Base-by-base conservation (phyloP, 306 rosid species). In the Purshia tridentata region DNA sequence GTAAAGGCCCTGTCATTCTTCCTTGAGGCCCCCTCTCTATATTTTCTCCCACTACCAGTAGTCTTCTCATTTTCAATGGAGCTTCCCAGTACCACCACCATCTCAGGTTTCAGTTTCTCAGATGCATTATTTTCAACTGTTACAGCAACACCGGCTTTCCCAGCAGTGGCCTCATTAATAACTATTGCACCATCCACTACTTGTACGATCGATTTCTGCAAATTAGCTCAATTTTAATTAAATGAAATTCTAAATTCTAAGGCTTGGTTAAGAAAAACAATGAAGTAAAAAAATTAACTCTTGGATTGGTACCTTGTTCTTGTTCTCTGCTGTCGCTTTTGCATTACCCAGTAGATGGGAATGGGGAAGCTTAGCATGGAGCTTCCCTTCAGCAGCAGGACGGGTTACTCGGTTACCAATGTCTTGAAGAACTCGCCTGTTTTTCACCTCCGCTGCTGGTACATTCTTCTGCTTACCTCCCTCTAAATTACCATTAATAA, bases 371-470 rank as follows among this genome's bases (percentile, higher is more conserved):
- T 78, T 64, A 54, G 76, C 58, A 37, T 52, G 74, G 47, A 19
- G 79, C 50, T 85, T 82, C 57, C 86, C 88, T 60, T 83, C 78
- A 19, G 52, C 73, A 59, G 81, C 84, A 57, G 72, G 83, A 60
- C 73, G 73, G n/a, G 73, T 76, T 23, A 86, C 93, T 49, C 86
- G 72, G 82, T 92, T 92, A 18, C 96, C 95, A 61, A 92, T 92
- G 70, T 92, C 98, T 77, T 83, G 69, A 6, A 92, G 95, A 10
- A 77, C 94, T 40, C 90, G 75, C 76, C 98, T 86, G 4, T 78
- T 88, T 75, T 89, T 86, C 73, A 88, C 95, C 65, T 87, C 93
- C 14, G 6, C 87, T 1, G 73, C 84, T 22, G 35, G 35, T 29
- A 69, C 76, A 42, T 75, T 80, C 83, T 88, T 92, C 62, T 75